phyloP scores from a whole-genome alignment of 768 basidiomycete species.

The Mrakia frigida region DNA sequence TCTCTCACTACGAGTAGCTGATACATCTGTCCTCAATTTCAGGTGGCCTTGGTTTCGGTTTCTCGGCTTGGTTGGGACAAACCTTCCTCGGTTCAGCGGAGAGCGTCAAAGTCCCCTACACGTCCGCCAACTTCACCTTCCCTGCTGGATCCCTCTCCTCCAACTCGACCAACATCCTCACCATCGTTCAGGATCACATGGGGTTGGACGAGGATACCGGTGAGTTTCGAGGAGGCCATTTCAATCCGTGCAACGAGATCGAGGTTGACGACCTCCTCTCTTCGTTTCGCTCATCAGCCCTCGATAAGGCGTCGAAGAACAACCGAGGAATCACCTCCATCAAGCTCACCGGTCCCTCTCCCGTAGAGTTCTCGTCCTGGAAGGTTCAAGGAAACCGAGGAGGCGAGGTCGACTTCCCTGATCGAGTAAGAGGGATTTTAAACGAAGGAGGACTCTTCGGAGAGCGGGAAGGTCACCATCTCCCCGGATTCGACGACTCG shows the following conservation, averaged over 20 bases:
- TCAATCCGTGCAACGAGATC: background rate
- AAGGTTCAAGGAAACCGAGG: constrained; percentile 22
- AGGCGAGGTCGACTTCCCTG: constrained; percentile 20
- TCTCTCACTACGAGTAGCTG: too few species aligned
- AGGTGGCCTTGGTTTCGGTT: constrained; percentile 3
- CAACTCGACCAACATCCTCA: background rate
- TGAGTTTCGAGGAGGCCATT: background rate
- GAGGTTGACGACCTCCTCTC: background rate
- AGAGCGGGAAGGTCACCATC: constrained; percentile 19
- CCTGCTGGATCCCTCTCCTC: background rate
- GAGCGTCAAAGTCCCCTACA: background rate
- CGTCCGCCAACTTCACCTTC: background rate
- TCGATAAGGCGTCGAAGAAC: constrained; percentile 7
- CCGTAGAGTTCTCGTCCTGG: constrained; percentile 1
- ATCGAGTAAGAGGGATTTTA: background rate
- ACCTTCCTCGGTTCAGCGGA: constrained; percentile 17
- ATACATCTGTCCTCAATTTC: background rate
- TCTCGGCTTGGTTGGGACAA: background rate
- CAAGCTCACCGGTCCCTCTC: background rate
- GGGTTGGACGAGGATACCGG: constrained; percentile 4
- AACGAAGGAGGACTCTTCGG: constrained; percentile 24
- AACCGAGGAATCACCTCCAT: constrained; percentile 6
- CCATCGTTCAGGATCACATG: constrained; percentile 15
- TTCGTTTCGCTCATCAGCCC: background rate
- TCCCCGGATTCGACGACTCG: constrained; percentile 21